phyloP scores from a whole-genome alignment of 2,329 filamentous ascomycete genomes.

The Paecilomyces dactylethromorphus region DNA sequence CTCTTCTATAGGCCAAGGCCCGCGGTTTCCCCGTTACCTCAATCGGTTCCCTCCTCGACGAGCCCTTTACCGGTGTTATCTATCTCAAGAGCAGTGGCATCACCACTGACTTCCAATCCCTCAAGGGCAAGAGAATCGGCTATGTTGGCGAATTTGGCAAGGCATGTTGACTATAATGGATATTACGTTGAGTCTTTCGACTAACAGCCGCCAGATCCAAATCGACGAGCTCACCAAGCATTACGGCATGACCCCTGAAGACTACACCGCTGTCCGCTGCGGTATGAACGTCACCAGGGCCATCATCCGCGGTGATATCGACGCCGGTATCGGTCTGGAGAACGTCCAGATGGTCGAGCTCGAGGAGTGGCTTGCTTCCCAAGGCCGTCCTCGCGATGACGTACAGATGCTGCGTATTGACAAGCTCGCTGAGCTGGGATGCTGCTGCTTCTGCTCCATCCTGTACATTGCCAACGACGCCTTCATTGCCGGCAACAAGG shows the following conservation, averaged over 20 bases:
- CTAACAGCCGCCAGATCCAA: conserved; percentile 52
- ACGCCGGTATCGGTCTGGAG: conserved; percentile 70
- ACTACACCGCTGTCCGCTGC: conserved; percentile 71
- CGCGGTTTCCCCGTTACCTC: conserved; percentile 67
- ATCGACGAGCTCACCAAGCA: conserved; percentile 74
- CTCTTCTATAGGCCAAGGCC: conserved; percentile 57
- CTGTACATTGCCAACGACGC: conserved; percentile 72
- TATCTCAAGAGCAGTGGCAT: conserved; percentile 70
- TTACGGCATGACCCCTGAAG: conserved; percentile 65
- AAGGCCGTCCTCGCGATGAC: conserved; percentile 58
- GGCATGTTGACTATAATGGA: conserved; percentile 21
- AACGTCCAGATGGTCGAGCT: conserved; percentile 81
- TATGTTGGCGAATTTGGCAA: conserved; percentile 77
- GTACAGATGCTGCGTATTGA: conserved; percentile 79
- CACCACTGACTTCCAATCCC: conserved; percentile 65
- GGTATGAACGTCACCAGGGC: conserved; percentile 77
- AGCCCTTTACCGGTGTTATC: conserved; percentile 72
- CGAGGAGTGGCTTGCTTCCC: conserved; percentile 63
- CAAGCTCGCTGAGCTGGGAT: conserved; percentile 70
- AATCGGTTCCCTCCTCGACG: conserved; percentile 68
- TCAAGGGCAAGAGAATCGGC: conserved; percentile 71
- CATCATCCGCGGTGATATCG: conserved; percentile 65
- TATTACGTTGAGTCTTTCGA: not conserved
- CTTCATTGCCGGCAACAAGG: conserved; percentile 61
- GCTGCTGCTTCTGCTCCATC: conserved; percentile 79